A percentile compares a stretch with the other conserved stretches of the same genome.
Conservation (phyloP, 441 rosid genomes). For the Viola pubescens region DNA sequence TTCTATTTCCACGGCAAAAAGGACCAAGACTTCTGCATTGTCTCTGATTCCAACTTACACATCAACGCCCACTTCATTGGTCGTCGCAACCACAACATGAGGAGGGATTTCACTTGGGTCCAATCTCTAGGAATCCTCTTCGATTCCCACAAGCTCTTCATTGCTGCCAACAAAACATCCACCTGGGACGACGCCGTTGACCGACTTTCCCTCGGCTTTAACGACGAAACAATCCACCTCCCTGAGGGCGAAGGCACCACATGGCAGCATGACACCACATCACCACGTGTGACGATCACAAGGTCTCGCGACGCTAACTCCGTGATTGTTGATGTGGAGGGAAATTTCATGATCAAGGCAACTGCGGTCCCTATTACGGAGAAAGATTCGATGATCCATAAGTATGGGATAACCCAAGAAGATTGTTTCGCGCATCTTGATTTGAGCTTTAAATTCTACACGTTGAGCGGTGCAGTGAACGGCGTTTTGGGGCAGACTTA, state of each 20-base stretch:
- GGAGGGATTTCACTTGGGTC: conserved; percentile 3
- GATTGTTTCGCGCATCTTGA: conserved; percentile 1
- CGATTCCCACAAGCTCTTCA: conserved; percentile 3
- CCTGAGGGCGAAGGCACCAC: background rate
- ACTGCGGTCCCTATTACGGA: background rate
- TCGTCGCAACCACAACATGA: background rate
- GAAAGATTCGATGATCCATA: background rate
- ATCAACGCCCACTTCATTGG: conserved; percentile 5
- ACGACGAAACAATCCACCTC: background rate
- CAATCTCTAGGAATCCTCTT: background rate
- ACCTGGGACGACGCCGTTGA: background rate
- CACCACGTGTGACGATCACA: background rate
- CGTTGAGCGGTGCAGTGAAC: background rate
- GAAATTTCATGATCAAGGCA: conserved; percentile 2
- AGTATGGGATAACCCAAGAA: background rate
- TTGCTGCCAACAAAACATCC: background rate
- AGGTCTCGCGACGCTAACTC: background rate
- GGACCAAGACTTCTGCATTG: background rate
- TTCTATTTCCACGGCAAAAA: conserved; percentile 8
- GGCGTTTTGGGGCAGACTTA: conserved; percentile 1
- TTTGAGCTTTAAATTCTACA: conserved; percentile 3
- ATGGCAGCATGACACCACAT: background rate
- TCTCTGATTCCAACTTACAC: conserved; percentile 1
- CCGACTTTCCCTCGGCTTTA: conserved; percentile 1
- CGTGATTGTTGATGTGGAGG: background rate